Evolutionary conservation across 208 protist species (phyloP), one percentile per base, ranked within the genome.

Genomic region (Balamuthia mandrillaris): DNA sequence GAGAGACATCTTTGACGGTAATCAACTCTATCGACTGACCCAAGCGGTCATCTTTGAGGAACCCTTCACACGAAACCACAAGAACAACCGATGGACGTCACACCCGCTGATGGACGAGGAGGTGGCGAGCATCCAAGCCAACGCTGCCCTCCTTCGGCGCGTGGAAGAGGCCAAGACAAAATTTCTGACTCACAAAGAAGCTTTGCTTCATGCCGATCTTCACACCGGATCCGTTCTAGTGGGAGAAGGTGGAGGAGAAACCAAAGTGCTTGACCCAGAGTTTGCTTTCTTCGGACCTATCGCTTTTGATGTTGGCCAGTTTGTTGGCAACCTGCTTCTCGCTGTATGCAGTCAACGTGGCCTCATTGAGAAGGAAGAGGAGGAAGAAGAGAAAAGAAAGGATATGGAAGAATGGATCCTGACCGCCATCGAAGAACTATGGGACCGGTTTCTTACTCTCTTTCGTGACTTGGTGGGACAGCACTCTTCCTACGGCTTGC

Each of bases 151-250:
- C n/a, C n/a, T 37, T 16, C 18, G 29, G 16, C 24, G 35, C 21
- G 74, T 33, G 24, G 7, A 58, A 1, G 74, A 14, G 10, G 51
- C 63, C n/a, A 60, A 42, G 39, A 3, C 12, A 14, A 49, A 45
- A 10, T 82, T 74, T 79, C 79, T 75, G 1, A 75, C 35, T 21
- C 60, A 85, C 39, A 85, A 52, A 27, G 60, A 85, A 27, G 79
- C 79, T 29, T 60, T 85, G 16, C 41, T 85, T n/a, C 79, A 85
- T 42, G 79, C 41, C 14, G 79, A 85, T 41, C 79, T 85, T 41
- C 79, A 85, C 63, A 85, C 79, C n/a, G 79, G 79, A 21, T 85
- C 79, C 6, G 45, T 85, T 7, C 66, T 85, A 60, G 79, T 85
- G 14, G 44, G 58, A 31, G 3, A 63, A 3, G 49, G 42, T 37